phyloP scores from a whole-genome alignment of 1,284 basidiomycete genomes.

The Marasmius tenuissimus region DNA sequence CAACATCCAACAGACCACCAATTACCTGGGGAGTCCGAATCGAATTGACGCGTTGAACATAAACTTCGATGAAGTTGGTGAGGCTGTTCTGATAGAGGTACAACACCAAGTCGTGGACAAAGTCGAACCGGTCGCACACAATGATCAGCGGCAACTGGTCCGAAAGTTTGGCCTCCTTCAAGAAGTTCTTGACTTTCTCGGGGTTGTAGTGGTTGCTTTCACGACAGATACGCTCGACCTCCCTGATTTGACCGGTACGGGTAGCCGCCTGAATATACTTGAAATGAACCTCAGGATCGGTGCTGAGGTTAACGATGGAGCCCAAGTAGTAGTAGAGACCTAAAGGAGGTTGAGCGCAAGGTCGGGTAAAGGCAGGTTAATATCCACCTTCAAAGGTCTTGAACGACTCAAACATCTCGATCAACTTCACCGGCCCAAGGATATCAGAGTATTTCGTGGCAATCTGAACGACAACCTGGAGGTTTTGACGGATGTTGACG shows the following conservation, averaged over 20 bases:
- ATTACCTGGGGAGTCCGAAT: conserved; percentile 98
- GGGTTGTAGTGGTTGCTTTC: conserved; percentile 98
- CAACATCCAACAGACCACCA: conserved; percentile 95
- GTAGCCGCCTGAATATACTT: conserved; percentile 99
- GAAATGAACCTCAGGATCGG: conserved; percentile 98
- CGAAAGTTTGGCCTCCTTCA: conserved; percentile 95
- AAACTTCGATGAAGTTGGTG: conserved; percentile 98
- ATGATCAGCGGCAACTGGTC: conserved; percentile 99
- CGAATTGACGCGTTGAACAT: conserved; percentile 98
- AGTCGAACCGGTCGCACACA: conserved; percentile 99
- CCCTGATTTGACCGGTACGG: conserved; percentile 96
- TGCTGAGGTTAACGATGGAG: conserved; percentile 95
- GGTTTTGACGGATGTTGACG: conserved; percentile 96
- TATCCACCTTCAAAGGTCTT: conserved; percentile 89
- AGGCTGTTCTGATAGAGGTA: conserved; percentile 99
- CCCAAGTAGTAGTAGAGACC: conserved; percentile 98
- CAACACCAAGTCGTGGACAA: conserved; percentile 98
- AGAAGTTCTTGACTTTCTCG: conserved; percentile 99
- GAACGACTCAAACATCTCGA: conserved; percentile 99
- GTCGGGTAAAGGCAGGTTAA: neutral
- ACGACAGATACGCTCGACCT: conserved; percentile 98
- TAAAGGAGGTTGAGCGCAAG: conserved; percentile 24
- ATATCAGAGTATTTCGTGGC: conserved; percentile 99
- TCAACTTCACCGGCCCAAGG: conserved; percentile 94
- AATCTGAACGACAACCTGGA: conserved; percentile 96